These are phyloP conservation scores for Magnolia sinica DNA, from an alignment of 164 flowering plant species.

Conservation along the genomic window DNA sequence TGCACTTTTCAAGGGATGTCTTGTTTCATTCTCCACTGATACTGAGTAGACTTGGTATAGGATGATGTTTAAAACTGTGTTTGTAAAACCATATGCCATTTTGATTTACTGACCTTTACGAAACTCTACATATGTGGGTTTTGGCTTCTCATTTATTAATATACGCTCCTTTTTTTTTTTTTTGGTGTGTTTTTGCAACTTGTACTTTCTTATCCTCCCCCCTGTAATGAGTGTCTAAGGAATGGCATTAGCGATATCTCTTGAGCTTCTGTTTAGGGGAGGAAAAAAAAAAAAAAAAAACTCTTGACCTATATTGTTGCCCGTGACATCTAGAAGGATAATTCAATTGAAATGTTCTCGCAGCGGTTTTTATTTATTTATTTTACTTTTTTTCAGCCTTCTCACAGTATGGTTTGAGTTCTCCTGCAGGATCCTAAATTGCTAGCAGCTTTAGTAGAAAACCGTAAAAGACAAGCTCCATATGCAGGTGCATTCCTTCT, in stretches of 20 bases:
- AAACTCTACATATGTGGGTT: too few species aligned
- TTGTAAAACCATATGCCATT: too few species aligned
- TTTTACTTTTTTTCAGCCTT: neutral
- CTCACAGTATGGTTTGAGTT: neutral
- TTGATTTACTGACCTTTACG: too few species aligned
- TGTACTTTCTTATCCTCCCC: too few species aligned
- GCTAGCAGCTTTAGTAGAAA: conserved; percentile 77
- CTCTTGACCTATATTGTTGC: neutral
- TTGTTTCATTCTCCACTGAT: neutral
- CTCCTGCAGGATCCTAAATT: conserved; percentile 82
- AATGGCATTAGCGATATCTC: neutral
- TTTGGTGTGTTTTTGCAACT: neutral
- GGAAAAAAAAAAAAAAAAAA: too few species aligned
- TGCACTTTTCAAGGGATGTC: neutral
- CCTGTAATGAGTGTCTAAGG: too few species aligned
- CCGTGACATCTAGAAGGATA: too few species aligned
- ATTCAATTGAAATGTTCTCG: neutral
- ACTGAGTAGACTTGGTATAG: too few species aligned
- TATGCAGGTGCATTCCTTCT: conserved; percentile 96
- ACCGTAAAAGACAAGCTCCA: conserved; percentile 77
- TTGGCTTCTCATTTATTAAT: neutral
- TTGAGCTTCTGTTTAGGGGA: neutral
- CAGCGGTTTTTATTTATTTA: too few species aligned
- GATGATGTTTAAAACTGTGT: too few species aligned
- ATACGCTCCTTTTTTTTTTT: too few species aligned